A percentile compares a stretch with the other conserved stretches of the same genome.
phyloP scores from a whole-genome alignment of 2,329 filamentous ascomycete species.

The Hymenoscyphus fructigenus region DNA sequence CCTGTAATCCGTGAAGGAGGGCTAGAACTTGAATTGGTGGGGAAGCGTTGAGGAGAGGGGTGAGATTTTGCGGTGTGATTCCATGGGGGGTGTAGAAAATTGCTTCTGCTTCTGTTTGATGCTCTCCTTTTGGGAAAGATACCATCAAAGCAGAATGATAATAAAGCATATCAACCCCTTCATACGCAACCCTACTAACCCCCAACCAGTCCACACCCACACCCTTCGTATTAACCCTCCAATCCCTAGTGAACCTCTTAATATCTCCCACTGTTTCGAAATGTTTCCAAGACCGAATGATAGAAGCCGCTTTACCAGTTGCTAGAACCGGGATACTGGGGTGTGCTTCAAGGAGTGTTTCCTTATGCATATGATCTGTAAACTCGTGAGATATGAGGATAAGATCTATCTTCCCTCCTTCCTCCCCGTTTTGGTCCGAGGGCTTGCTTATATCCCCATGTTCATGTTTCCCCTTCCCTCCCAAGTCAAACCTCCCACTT shows the following conservation, averaged over 20 bases:
- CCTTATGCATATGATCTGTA: constrained; percentile 65
- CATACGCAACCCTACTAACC: constrained; percentile 55
- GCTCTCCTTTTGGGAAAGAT: constrained; percentile 43
- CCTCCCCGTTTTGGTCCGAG: not conserved
- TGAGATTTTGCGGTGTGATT: constrained; percentile 49
- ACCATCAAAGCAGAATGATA: constrained; percentile 63
- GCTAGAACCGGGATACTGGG: constrained; percentile 57
- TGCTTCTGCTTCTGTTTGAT: constrained; percentile 45
- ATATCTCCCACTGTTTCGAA: constrained; percentile 53
- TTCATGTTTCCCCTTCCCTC: not conserved
- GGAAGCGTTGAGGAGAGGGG: constrained; percentile 42
- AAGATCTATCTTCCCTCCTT: constrained; percentile 47
- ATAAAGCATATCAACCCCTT: constrained; percentile 52
- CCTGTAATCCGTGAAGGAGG: constrained; percentile 63
- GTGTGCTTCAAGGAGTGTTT: constrained; percentile 57
- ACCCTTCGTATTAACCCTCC: constrained; percentile 34
- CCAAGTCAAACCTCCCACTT: constrained; percentile 15
- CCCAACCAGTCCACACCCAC: constrained; percentile 55
- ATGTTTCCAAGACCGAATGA: constrained; percentile 58
- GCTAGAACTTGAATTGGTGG: constrained; percentile 54
- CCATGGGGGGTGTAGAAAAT: constrained; percentile 66
- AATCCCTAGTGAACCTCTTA: constrained; percentile 28
- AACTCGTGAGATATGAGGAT: constrained; percentile 65
- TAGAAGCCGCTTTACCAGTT: constrained; percentile 54
- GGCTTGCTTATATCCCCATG: not conserved